phyloP scores from a whole-genome alignment of 2,329 filamentous ascomycete species.

The Monilinia aucupariae region DNA sequence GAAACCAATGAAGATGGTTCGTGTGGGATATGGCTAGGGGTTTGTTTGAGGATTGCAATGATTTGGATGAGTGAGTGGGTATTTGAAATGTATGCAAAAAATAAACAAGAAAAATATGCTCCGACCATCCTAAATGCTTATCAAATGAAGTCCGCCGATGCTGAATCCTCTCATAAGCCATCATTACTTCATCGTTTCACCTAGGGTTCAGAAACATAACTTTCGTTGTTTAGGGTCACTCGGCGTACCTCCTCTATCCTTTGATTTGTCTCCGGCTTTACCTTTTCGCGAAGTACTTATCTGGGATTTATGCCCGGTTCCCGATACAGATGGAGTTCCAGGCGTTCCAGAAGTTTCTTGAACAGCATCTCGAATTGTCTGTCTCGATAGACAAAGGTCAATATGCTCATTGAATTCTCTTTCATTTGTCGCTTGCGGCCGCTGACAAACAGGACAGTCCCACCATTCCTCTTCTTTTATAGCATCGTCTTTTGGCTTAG shows the following conservation, averaged over 20 bases:
- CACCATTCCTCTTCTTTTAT: slow-evolving; percentile 50
- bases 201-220: slow-evolving; percentile 4
- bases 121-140: neutral
- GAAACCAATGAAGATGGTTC: slow-evolving; percentile 42
- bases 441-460: slow-evolving; percentile 83
- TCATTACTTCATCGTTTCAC: neutral
- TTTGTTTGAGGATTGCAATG: slow-evolving; percentile 41
- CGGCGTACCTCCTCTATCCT: slow-evolving; percentile 6
- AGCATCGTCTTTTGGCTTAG: slow-evolving; percentile 29
- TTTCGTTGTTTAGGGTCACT: slow-evolving; percentile 17
- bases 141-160: slow-evolving; percentile 3
- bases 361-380: slow-evolving; percentile 79
- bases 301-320: neutral
- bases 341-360: slow-evolving; percentile 40
- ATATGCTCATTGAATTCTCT: slow-evolving; percentile 83
- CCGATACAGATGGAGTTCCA: neutral
- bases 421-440: slow-evolving; percentile 70
- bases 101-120: neutral
- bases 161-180: neutral
- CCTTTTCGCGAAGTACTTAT: neutral
- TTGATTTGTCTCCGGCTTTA: slow-evolving; percentile 1
- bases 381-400: slow-evolving; percentile 79
- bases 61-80: slow-evolving; percentile 33
- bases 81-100: slow-evolving; percentile 2
- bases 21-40: slow-evolving; percentile 41